These are phyloP conservation scores for Collybiopsis luxurians DNA, from an alignment of 768 basidiomycete species.

Conservation along the genomic window DNA sequence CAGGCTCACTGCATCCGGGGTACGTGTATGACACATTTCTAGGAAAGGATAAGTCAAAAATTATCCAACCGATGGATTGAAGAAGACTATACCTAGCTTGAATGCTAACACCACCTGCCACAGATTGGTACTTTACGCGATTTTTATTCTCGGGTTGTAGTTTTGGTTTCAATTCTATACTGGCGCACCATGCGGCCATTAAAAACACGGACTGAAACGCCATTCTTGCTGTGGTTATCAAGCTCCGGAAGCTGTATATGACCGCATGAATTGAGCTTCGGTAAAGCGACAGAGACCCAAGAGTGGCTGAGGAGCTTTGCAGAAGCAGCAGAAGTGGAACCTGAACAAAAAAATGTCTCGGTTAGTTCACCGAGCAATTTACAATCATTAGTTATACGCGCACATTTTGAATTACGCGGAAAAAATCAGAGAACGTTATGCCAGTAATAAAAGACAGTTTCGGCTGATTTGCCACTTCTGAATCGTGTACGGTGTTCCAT, in stretches of 20 bases:
- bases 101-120: constrained; percentile 62
- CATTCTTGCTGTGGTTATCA: constrained; percentile 65
- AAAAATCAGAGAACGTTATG: constrained; percentile 61
- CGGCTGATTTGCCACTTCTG: constrained; percentile 44
- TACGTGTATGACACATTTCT: constrained; percentile 75
- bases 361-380: no score
- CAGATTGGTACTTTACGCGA: constrained; percentile 42
- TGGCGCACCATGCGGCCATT: constrained; percentile 83
- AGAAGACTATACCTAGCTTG: constrained; percentile 63
- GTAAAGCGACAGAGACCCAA: constrained; percentile 82
- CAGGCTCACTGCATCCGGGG: constrained; percentile 67
- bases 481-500: constrained; percentile 54
- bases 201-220: constrained; percentile 85
- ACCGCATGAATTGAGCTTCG: constrained; percentile 75
- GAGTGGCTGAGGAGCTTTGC: constrained; percentile 67
- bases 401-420: constrained; percentile 66
- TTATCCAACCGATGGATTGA: constrained; percentile 6
- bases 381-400: background rate
- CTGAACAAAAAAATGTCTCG: constrained; percentile 41
- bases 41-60: constrained; percentile 16
- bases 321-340: constrained; percentile 72
- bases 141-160: constrained; percentile 61
- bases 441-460: constrained; percentile 51
- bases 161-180: constrained; percentile 65
- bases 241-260: constrained; percentile 58